Percentiles rank a stretch among this genome's conserved stretches.
Conservation (phyloP, 2,329 filamentous ascomycete genomes). For the Diaporthe citriasiana region DNA sequence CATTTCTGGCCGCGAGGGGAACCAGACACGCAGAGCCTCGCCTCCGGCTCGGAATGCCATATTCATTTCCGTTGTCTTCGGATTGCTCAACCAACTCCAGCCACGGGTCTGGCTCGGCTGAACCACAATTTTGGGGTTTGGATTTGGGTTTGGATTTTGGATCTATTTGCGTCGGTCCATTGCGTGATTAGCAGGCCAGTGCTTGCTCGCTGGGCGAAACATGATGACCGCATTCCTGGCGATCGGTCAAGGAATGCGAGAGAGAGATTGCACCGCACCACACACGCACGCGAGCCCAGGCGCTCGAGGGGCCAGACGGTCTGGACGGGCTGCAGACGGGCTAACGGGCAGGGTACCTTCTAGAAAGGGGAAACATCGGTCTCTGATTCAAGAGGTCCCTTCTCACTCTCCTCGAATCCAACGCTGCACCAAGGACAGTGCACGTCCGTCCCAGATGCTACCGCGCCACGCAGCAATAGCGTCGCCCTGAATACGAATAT, state of each 20-base stretch:
- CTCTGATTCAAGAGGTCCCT: neutral
- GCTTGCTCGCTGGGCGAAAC: conserved; percentile 28
- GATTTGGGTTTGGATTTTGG: neutral
- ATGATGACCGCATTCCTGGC: conserved; percentile 24
- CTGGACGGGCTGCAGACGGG: too few relatives aligned
- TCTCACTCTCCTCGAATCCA: neutral
- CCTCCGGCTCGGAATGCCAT: conserved; percentile 8
- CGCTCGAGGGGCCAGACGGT: neutral
- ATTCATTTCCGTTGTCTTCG: conserved; percentile 12
- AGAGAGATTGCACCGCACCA: conserved; percentile 28
- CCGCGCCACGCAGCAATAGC: conserved; percentile 35
- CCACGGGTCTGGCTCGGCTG: conserved; percentile 12
- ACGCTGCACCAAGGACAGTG: neutral
- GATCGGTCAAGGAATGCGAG: conserved; percentile 28
- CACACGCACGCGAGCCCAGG: conserved; percentile 3
- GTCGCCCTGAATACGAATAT: conserved; percentile 32
- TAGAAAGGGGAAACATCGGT: conserved; percentile 1
- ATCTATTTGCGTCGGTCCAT: conserved; percentile 16
- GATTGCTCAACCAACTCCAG: neutral
- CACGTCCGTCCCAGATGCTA: conserved; percentile 27
- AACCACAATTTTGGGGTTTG: neutral
- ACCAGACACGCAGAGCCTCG: neutral
- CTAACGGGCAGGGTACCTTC: neutral
- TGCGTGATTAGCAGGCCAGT: conserved; percentile 30
- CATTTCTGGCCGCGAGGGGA: neutral